Evolutionary conservation across 2,329 filamentous ascomycete genomes (phyloP), one percentile per base, ranked within the genome.

Genomic region (Dactylellina drechsleri): DNA sequence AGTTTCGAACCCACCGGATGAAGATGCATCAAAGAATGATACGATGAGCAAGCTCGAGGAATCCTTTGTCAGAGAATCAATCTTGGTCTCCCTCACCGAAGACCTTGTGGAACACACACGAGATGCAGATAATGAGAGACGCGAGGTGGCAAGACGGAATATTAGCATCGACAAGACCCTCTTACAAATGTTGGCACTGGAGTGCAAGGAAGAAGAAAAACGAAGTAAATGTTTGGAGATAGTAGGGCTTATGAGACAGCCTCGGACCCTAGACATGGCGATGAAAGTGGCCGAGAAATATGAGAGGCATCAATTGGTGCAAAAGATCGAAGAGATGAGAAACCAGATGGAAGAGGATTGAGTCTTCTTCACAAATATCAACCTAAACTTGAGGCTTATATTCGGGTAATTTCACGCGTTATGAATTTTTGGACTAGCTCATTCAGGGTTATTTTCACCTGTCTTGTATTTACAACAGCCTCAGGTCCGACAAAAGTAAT

Each of bases 141-240:
- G 85, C 0, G 86, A 88, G 53, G 86, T 97, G 13, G 86, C 88
- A 13, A 86, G 88, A 45, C 86, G 92, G 66, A 92, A 96, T 82
- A 84, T 96, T 52, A 92, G 96, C 52, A 88, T 96, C 43, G 93
- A 99, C 84, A 97, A 97, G 84, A 89, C 90, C 50, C 85, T 99
- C 59, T 84, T 99, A 77, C 93, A 97, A 84, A 86, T 98, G 81
- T 85, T 99, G 80, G 93, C 92, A 1, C 85, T 90, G 5, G 95
- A 98, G 84, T 99, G 95, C 81, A 89, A 95, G 78, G 92, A 93
- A 52, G 95, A 99, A 82, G 93, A 98, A 77, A 86, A 91, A 31
- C 94, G 93, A 4, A 97, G 97, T 92, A 92, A 94, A 78, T 94
- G 94, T 0, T 84, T 99, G 41, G 96, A 99, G 83, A 87, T 98